Conservation (phyloP, 2,329 filamentous ascomycete species). For the Tolypocladium sp. region DNA sequence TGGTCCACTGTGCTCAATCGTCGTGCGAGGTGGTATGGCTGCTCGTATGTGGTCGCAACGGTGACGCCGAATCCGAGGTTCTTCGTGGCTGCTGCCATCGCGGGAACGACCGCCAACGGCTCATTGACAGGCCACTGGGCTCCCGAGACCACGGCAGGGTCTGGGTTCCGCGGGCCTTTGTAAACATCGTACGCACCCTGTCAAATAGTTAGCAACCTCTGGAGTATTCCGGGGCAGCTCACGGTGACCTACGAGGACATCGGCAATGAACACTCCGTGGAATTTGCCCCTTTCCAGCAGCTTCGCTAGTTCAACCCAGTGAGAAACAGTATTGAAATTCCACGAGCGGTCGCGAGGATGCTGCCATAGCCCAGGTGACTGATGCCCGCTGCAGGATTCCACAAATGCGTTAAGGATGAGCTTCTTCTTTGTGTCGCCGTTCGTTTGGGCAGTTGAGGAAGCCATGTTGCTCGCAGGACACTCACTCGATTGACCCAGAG, state of each 20-base stretch:
- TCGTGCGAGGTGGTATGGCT: constrained; percentile 57
- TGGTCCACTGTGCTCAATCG: constrained; percentile 60
- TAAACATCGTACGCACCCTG: constrained; percentile 61
- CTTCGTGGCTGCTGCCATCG: constrained; percentile 59
- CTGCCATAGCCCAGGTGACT: constrained; percentile 41
- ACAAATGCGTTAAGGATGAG: constrained; percentile 34
- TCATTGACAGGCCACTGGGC: constrained; percentile 68
- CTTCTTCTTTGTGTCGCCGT: constrained; percentile 20
- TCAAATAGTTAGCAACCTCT: not conserved
- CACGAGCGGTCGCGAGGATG: constrained; percentile 55
- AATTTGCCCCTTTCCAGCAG: constrained; percentile 36
- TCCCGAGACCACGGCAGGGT: constrained; percentile 50
- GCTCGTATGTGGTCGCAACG: constrained; percentile 58
- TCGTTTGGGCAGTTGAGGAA: not conserved
- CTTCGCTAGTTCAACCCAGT: constrained; percentile 53
- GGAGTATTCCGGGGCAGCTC: not conserved
- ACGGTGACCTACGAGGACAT: constrained; percentile 31
- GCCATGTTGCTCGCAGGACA: not conserved
- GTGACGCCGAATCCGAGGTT: constrained; percentile 63
- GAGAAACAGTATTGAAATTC: constrained; percentile 49
- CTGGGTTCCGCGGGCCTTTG: constrained; percentile 40
- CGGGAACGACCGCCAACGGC: constrained; percentile 49
- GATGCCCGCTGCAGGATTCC: constrained; percentile 31
- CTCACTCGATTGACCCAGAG: too few relatives aligned
- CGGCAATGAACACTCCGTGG: constrained; percentile 35